Base-by-base conservation (phyloP, 345 rosid genomes). In the Bruguiera parviflora region DNA sequence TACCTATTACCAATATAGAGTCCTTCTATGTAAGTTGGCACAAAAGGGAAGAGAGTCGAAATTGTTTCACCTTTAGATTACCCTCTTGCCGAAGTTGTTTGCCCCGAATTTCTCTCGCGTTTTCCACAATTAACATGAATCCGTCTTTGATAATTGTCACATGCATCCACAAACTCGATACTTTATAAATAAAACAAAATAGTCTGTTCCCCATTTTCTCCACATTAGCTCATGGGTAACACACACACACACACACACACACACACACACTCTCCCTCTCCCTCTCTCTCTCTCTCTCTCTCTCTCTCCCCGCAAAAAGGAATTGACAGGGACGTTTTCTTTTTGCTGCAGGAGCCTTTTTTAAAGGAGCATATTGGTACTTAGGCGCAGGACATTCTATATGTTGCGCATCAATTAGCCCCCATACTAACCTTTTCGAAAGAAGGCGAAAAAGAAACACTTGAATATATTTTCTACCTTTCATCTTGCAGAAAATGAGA, bases 191-290 rank as follows among this genome's bases (percentile, higher is more conserved):
- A 24, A 6, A 27, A 51, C 64, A 72, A 43, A 13, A 43, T 52
- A 10, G 9, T 66, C 66, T 84, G 90, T 79, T 80, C 89, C 91
- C 90, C 79, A 79, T 76, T 79, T 69, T 19, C 51, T 79, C 79
- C 84, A 65, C 94, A 90, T 16, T 53, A 69, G 68, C 47, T 77
- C 27, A 79, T 81, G 90, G 87, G 84, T 72, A 13, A 35, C 39
- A 6, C n/a, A n/a, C n/a, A n/a, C n/a, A n/a, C n/a, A n/a, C n/a
- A n/a, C n/a, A n/a, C n/a, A n/a, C n/a, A n/a, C n/a, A n/a, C n/a
- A n/a, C n/a, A n/a, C n/a, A n/a, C n/a, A n/a, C n/a, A n/a, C n/a
- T n/a, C n/a, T n/a, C n/a, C n/a, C n/a, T n/a, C n/a, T n/a, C n/a
- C n/a, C 57, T 15, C 15, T 65, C 43, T 51, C 59, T n/a, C 5